Evolutionary conservation across 2,329 filamentous ascomycete genomes (phyloP).

Genomic region (Ilyonectria robusta): DNA sequence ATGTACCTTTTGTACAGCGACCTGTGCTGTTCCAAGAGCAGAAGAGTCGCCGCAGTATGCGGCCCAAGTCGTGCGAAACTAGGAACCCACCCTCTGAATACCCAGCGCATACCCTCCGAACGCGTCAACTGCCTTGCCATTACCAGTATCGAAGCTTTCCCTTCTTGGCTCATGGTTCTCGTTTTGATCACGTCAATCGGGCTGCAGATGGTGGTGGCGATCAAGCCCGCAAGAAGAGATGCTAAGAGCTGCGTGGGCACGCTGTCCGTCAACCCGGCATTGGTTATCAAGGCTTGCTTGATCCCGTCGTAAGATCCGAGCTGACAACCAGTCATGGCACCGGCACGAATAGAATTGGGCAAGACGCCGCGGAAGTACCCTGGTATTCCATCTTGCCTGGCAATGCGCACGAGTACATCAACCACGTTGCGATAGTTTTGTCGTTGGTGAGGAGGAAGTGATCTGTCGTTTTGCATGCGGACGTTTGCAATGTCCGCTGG

Average conservation of each 20-base stretch:
- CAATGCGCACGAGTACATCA: slow-evolving; percentile 29
- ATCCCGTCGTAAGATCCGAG: slow-evolving; percentile 30
- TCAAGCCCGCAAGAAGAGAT: slow-evolving; percentile 26
- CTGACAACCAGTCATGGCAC: slow-evolving; percentile 28
- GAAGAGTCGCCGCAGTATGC: slow-evolving; percentile 28
- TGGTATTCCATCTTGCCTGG: slow-evolving; percentile 19
- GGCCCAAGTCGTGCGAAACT: slow-evolving; percentile 30
- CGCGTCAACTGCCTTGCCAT: slow-evolving; percentile 25
- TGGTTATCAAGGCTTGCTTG: slow-evolving; percentile 22
- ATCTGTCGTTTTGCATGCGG: slow-evolving; percentile 35
- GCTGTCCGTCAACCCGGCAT: slow-evolving; percentile 13
- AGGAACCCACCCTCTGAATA: slow-evolving; percentile 30
- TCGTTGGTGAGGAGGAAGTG: slow-evolving; percentile 15
- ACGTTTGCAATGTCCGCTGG: slow-evolving; percentile 32
- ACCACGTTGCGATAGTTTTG: slow-evolving; percentile 32
- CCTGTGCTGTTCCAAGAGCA: slow-evolving; percentile 30
- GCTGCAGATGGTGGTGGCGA: slow-evolving; percentile 33
- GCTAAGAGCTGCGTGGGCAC: slow-evolving; percentile 25
- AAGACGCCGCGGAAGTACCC: slow-evolving; percentile 28
- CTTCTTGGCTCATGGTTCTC: slow-evolving; percentile 24
- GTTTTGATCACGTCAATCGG: slow-evolving; percentile 36
- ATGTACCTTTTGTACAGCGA: slow-evolving; percentile 20
- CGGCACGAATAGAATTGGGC: slow-evolving; percentile 26
- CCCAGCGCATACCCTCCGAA: slow-evolving; percentile 30
- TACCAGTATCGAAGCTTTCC: not conserved